A percentile compares a stretch with the other conserved stretches of the same genome.
Conservation (phyloP, 768 basidiomycete species). For the Chalciporus chontae region DNA sequence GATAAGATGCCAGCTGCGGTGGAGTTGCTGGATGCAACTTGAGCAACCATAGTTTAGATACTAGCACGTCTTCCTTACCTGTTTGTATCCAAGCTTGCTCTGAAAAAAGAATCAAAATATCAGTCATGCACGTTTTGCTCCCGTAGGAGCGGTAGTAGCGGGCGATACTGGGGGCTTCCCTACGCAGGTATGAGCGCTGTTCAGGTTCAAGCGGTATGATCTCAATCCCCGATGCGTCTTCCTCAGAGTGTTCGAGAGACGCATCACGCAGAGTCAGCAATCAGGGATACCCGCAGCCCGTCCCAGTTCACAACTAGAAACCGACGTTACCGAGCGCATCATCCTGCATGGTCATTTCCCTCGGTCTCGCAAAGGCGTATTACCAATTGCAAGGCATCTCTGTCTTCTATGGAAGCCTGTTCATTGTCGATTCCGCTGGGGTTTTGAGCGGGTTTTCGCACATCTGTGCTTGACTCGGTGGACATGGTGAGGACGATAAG, state of each 20-base stretch:
- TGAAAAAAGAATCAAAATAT: conserved; percentile 40
- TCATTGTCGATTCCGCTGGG: conserved; percentile 21
- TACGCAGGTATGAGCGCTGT: conserved; percentile 97
- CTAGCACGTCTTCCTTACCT: conserved; percentile 38
- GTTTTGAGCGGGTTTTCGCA: conserved; percentile 12
- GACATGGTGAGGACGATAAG: conserved; percentile 21
- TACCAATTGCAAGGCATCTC: conserved; percentile 59
- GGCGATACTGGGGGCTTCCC: conserved; percentile 83
- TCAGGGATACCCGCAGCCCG: conserved; percentile 89
- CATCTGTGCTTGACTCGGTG: conserved; percentile 9
- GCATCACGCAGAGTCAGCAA: conserved; percentile 29
- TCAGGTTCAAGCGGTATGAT: conserved; percentile 98
- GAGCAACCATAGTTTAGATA: conserved; percentile 1
- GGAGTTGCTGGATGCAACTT: conserved; percentile 58
- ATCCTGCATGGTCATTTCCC: conserved; percentile 30
- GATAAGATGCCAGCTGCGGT: conserved; percentile 78
- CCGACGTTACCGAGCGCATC: conserved; percentile 63
- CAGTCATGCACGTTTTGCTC: conserved; percentile 45
- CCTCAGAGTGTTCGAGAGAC: conserved; percentile 8
- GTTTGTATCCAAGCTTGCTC: conserved; percentile 78
- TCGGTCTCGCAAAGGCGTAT: conserved; percentile 30
- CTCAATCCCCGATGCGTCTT: conserved; percentile 69
- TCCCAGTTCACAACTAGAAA: conserved; percentile 62
- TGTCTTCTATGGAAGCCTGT: conserved; percentile 32
- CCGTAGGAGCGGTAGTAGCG: conserved; percentile 38